Evolutionary conservation across 208 protist genomes (phyloP).

Genomic region (Leishmania arabica): DNA sequence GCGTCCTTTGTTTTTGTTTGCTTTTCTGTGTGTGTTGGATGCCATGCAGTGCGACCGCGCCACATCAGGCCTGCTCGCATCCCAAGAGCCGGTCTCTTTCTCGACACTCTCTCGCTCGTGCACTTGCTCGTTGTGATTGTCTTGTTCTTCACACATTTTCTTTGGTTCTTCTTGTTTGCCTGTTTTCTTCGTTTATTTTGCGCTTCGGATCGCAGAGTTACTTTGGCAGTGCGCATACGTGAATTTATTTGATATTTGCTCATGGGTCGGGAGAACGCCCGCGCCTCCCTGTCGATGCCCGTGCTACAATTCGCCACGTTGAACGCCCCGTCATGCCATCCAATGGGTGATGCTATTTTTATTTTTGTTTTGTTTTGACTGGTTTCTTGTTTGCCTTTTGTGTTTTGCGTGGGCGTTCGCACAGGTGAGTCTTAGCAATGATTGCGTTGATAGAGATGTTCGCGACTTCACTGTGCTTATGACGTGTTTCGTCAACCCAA

Average conservation of each 20-base stretch:
- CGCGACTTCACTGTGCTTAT: background rate
- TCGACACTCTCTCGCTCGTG: background rate
- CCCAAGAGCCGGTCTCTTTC: background rate
- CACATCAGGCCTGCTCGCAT: background rate
- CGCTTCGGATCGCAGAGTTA: background rate
- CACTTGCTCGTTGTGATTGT: too few species aligned
- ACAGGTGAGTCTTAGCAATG: too few species aligned
- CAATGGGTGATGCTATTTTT: background rate
- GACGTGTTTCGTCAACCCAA: background rate
- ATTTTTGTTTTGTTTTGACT: background rate
- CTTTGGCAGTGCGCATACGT: background rate
- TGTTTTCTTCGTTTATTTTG: background rate
- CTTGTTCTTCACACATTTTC: too few species aligned
- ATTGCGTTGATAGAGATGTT: background rate
- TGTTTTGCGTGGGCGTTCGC: background rate
- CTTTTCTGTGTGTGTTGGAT: background rate
- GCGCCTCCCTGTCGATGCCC: background rate
- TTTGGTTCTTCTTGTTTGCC: background rate
- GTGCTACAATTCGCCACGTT: background rate
- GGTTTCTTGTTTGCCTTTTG: constrained; percentile 4
- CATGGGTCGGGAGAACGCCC: background rate
- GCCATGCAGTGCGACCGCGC: background rate
- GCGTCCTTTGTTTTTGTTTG: background rate
- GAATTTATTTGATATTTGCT: too few species aligned
- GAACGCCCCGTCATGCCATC: background rate